Percentiles rank a stretch among this genome's conserved stretches.
These are phyloP conservation scores for Alternaria longipes DNA, from an alignment of 2,329 filamentous ascomycete species.

Conservation along the genomic window DNA sequence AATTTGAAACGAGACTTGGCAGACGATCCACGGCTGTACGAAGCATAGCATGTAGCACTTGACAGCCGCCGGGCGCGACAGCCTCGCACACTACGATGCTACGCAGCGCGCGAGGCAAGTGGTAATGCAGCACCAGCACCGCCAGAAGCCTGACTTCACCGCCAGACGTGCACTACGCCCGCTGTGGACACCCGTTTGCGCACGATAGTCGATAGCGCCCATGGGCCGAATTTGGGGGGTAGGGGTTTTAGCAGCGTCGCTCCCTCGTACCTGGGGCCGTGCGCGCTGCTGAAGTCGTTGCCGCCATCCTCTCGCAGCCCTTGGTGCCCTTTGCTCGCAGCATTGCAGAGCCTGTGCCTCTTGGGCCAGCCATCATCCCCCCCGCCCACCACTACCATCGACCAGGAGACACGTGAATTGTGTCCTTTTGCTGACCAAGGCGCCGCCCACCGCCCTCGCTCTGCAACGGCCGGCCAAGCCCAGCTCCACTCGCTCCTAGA, in stretches of 20 bases:
- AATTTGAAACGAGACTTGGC: slow-evolving; percentile 19
- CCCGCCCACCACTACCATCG: background rate
- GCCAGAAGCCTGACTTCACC: background rate
- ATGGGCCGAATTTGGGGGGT: slow-evolving; percentile 16
- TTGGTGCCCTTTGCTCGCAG: slow-evolving; percentile 21
- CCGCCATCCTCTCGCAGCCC: slow-evolving; percentile 28
- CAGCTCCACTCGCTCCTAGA: slow-evolving; percentile 2
- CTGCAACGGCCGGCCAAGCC: slow-evolving; percentile 30
- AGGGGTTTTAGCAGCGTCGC: slow-evolving; percentile 26
- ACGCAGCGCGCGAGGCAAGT: background rate
- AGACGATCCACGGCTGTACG: background rate
- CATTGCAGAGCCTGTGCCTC: slow-evolving; percentile 18
- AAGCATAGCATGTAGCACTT: background rate
- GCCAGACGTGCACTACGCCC: slow-evolving; percentile 6
- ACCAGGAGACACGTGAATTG: slow-evolving; percentile 7
- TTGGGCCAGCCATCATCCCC: slow-evolving; percentile 23
- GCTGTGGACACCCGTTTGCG: slow-evolving; percentile 19
- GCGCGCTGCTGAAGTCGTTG: slow-evolving; percentile 27
- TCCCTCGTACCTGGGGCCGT: slow-evolving; percentile 27
- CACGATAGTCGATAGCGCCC: slow-evolving; percentile 3
- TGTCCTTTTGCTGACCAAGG: slow-evolving; percentile 18
- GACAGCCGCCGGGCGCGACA: background rate
- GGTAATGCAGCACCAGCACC: background rate
- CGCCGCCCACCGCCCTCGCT: slow-evolving; percentile 15
- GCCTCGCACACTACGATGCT: background rate